Evolutionary conservation across 371 early-diverging fungal genomes (phyloP).

Genomic region (Capillidium heterosporum): DNA sequence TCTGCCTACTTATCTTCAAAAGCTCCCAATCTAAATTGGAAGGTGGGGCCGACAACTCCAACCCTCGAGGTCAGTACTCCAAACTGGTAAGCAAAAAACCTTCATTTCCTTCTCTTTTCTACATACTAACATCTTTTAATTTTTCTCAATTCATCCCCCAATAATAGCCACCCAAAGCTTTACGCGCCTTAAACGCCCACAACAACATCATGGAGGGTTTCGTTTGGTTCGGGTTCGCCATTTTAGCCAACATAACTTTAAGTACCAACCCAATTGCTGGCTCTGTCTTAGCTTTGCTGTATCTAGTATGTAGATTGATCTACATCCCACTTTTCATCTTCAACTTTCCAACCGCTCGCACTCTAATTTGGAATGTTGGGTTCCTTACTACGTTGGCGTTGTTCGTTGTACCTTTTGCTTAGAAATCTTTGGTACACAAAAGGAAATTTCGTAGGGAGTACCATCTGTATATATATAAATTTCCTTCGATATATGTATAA

Average conservation of each 20-base stretch:
- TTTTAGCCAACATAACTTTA: background rate
- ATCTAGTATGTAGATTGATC: background rate
- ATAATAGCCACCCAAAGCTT: background rate
- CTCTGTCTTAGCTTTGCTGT: background rate
- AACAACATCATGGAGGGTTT: conserved; percentile 5
- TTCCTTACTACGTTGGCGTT: background rate
- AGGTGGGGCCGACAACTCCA: background rate
- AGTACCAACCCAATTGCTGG: background rate
- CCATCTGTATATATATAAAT: no score
- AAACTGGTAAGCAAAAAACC: background rate
- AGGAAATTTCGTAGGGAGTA: no score
- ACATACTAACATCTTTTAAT: no score
- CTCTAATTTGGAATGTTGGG: background rate
- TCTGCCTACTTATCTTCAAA: background rate
- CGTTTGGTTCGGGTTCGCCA: background rate
- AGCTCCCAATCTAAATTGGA: background rate
- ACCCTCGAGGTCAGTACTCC: background rate
- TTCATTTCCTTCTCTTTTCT: no score
- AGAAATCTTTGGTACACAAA: no score
- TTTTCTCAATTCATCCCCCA: background rate
- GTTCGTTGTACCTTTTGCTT: background rate
- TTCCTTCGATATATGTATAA: no score
- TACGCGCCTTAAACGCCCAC: background rate
- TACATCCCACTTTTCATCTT: background rate
- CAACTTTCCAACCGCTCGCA: background rate